Evolutionary conservation across 805 yeast species (phyloP), one percentile per base, ranked within the genome.

Genomic region (Candida ponderosae): DNA sequence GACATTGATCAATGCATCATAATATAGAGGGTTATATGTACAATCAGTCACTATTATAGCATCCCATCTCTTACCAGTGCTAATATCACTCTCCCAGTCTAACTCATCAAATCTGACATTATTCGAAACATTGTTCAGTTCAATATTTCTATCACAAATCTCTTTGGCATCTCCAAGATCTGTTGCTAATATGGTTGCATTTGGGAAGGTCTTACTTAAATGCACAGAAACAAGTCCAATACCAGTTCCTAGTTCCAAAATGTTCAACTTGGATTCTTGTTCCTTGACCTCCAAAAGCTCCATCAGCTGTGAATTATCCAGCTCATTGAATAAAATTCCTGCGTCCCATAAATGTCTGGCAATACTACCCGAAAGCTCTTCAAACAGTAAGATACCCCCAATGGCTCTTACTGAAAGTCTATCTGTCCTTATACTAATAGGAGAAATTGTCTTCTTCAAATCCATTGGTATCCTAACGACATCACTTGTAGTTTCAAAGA

Each of bases 281-380:
- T 32, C 4, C 18, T 11, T 8, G 40, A 35, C 6, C 43, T n/a
- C n/a, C 5, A 30, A 30, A 6, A 50, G 40, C 2, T 39, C 18
- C 4, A 38, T 9, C 5, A 51, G 24, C 15, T 42, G 35, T 3
- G 18, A 23, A 11, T n/a, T 24, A 3, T 40, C 16, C 6, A 48
- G 16, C 14, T 37, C 39, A 33, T 42, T 46, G 8, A 54, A 34
- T 11, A 48, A 23, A 5, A 60, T 45, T 2, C 65, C 68, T 6
- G 63, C 65, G 40, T 65, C 68, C 72, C 72, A 66, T 17, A 66
- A 40, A 40, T 66, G 70, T 28, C 66, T 48, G 14, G 70, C 71
- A 21, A 66, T 60, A 35, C 56, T 60, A 29, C 65, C 57, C 2
- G 68, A 65, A 0, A 60, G 42, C 33, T 66, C 69, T 38, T 66